These are phyloP conservation scores for Mortierella hygrophila DNA, from an alignment of 192 early-diverging fungal genomes.

Conservation along the genomic window DNA sequence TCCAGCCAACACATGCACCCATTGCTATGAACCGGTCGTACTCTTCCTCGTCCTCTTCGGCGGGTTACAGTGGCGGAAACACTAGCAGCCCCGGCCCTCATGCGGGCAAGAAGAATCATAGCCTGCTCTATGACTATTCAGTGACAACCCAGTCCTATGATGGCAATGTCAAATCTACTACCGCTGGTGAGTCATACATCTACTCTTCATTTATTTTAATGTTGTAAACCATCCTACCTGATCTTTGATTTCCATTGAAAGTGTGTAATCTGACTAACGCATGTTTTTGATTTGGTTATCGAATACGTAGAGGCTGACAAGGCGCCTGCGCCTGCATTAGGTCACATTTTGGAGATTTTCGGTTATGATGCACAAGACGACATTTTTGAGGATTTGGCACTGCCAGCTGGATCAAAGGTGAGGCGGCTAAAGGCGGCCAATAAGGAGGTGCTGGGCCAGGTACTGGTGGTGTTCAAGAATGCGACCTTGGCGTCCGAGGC, in stretches of 20 bases:
- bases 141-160: slow-evolving; percentile 14
- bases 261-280: not conserved
- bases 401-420: slow-evolving; percentile 32
- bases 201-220: not conserved
- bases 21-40: slow-evolving; percentile 45
- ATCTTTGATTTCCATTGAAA: too few relatives aligned
- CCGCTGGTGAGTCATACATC: slow-evolving; percentile 22
- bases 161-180: slow-evolving; percentile 2
- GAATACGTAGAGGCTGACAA: slow-evolving; percentile 25
- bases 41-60: slow-evolving; percentile 40
- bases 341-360: slow-evolving; percentile 48
- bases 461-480: slow-evolving; percentile 48
- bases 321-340: slow-evolving; percentile 21
- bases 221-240: not conserved
- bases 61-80: slow-evolving; percentile 31
- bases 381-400: slow-evolving; percentile 29
- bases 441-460: slow-evolving; percentile 20
- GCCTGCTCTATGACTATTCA: slow-evolving; percentile 46
- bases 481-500: slow-evolving; percentile 36
- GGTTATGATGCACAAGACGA: slow-evolving; percentile 38
- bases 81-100: slow-evolving; percentile 20
- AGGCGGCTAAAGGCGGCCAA: slow-evolving; percentile 18
- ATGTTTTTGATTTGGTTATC: slow-evolving; percentile 1
- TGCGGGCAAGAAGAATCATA: slow-evolving; percentile 32
- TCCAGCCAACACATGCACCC: slow-evolving; percentile 13